A percentile compares a stretch with the other conserved stretches of the same genome.
Conservation (phyloP, 345 rosid genomes). For the Ceriops zippeliana region DNA sequence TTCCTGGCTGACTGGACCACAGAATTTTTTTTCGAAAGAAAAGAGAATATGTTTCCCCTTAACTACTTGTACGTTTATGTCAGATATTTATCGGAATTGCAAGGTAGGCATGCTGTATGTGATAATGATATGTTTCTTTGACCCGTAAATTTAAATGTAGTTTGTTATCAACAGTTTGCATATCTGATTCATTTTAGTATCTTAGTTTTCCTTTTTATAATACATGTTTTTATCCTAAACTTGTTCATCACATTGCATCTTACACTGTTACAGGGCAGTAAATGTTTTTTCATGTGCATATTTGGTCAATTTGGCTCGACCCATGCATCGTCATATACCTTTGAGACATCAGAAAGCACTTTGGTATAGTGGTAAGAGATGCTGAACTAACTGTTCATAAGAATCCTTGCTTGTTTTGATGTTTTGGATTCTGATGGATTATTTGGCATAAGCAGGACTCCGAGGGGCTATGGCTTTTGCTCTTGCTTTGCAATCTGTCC, state of each 20-base stretch:
- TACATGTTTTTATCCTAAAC: slow-evolving; percentile 9
- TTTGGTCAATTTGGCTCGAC: slow-evolving; percentile 84
- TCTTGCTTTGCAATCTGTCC: slow-evolving; percentile 96
- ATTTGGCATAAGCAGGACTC: slow-evolving; percentile 10
- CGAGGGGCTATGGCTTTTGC: slow-evolving; percentile 99
- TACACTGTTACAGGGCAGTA: slow-evolving; percentile 61
- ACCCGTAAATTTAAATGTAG: neutral
- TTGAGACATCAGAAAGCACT: slow-evolving; percentile 91
- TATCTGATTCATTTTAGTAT: neutral
- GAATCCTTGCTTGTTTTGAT: neutral
- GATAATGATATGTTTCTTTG: slow-evolving; percentile 5
- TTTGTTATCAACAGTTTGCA: neutral
- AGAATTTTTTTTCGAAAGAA: neutral
- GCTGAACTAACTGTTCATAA: neutral
- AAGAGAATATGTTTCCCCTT: slow-evolving; percentile 39
- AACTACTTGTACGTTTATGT: slow-evolving; percentile 26
- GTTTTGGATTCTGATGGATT: neutral
- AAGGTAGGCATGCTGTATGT: slow-evolving; percentile 45
- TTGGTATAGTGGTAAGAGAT: slow-evolving; percentile 92
- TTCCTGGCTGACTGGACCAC: neutral
- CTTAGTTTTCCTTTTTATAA: slow-evolving; percentile 2
- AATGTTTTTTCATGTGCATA: slow-evolving; percentile 95
- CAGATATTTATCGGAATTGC: slow-evolving; percentile 87
- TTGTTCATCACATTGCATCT: slow-evolving; percentile 26
- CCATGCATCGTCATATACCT: slow-evolving; percentile 76